Conservation (phyloP, 768 basidiomycete genomes). For the Fistulinella prunicolor region DNA sequence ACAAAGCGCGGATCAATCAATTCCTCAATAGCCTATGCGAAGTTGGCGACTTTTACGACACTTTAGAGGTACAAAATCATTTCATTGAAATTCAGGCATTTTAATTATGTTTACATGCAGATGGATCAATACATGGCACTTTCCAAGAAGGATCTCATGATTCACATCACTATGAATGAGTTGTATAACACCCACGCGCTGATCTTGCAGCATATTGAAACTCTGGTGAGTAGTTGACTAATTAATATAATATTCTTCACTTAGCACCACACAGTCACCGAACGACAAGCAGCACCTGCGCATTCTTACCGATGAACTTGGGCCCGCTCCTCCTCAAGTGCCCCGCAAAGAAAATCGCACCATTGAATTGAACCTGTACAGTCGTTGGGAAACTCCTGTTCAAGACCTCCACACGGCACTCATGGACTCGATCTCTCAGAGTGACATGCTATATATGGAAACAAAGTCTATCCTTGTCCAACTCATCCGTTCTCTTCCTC, state of each 20-base stretch:
- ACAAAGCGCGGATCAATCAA: slow-evolving; percentile 96
- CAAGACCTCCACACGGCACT: slow-evolving; percentile 96
- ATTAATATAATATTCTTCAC: not conserved
- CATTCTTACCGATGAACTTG: slow-evolving; percentile 94
- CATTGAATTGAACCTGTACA: slow-evolving; percentile 88
- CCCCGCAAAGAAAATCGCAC: slow-evolving; percentile 97
- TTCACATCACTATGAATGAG: slow-evolving; percentile 98
- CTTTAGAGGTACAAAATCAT: slow-evolving; percentile 71
- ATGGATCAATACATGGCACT: slow-evolving; percentile 99
- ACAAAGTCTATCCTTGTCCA: slow-evolving; percentile 99
- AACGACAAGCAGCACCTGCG: slow-evolving; percentile 98
- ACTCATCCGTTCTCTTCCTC: slow-evolving; percentile 91
- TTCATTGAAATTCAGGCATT: not conserved
- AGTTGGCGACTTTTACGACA: slow-evolving; percentile 99
- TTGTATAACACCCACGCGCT: slow-evolving; percentile 98
- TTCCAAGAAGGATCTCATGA: slow-evolving; percentile 97
- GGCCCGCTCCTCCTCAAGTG: slow-evolving; percentile 89
- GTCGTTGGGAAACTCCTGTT: slow-evolving; percentile 98
- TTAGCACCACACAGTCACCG: slow-evolving; percentile 60
- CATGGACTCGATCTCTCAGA: slow-evolving; percentile 95
- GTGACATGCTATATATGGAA: slow-evolving; percentile 99
- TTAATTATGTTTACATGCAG: slow-evolving; percentile 38
- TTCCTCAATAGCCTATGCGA: slow-evolving; percentile 97
- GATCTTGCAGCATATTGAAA: slow-evolving; percentile 92
- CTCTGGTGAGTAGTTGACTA: slow-evolving; percentile 58